These are phyloP conservation scores for Eucalyptus grandis DNA, from an alignment of 345 rosid species.

Conservation along the genomic window DNA sequence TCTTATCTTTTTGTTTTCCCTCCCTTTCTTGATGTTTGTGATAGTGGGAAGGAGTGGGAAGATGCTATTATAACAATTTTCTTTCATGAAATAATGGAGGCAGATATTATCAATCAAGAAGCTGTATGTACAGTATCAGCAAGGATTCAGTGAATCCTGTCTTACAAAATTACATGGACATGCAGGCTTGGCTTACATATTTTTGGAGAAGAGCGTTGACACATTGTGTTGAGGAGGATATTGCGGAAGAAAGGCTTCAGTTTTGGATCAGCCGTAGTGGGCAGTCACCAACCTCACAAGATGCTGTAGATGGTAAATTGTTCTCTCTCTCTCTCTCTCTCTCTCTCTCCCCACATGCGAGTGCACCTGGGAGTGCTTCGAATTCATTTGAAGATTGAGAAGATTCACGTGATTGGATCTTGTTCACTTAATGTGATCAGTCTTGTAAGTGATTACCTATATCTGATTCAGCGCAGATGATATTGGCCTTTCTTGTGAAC, in stretches of 20 bases:
- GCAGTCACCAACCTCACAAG: slow-evolving; percentile 30
- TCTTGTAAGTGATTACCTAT: neutral
- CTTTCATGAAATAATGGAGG: neutral
- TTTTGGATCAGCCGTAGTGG: slow-evolving; percentile 29
- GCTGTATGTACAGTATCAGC: neutral
- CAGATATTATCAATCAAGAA: neutral
- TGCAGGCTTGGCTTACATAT: slow-evolving; percentile 44
- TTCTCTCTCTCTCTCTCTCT: neutral
- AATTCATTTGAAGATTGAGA: neutral
- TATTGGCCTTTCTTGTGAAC: neutral
- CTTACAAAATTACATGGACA: neutral
- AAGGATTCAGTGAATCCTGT: neutral
- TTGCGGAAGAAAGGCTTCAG: slow-evolving; percentile 39
- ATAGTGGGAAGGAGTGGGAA: neutral
- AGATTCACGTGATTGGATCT: neutral
- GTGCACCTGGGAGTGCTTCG: neutral
- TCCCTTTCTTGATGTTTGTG: neutral
- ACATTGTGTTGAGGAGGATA: slow-evolving; percentile 36
- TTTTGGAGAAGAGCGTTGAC: slow-evolving; percentile 41
- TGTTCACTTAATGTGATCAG: neutral
- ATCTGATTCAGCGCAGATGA: neutral
- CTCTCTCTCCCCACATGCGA: neutral
- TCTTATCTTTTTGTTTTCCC: neutral
- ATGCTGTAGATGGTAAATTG: slow-evolving; percentile 34
- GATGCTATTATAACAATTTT: neutral